Percentiles rank a stretch among this genome's conserved stretches.
Conservation (phyloP, 2,329 filamentous ascomycete species). For the Aspergillus chevalieri region DNA sequence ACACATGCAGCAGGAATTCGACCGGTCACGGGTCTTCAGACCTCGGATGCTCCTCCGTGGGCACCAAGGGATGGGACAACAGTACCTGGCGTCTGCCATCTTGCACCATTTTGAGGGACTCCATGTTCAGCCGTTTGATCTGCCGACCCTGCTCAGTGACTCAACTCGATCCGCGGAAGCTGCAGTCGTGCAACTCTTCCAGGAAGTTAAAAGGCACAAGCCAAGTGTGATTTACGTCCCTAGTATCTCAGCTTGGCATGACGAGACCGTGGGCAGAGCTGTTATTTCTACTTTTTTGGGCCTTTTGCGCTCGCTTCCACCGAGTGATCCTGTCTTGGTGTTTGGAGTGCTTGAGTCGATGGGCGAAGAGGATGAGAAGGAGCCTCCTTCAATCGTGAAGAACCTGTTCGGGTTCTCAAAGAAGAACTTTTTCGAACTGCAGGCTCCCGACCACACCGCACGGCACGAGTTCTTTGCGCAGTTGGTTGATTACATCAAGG, state of each 20-base stretch:
- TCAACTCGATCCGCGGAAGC: slow-evolving; percentile 74
- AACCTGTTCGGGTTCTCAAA: slow-evolving; percentile 82
- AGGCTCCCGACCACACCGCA: slow-evolving; percentile 54
- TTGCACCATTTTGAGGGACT: slow-evolving; percentile 88
- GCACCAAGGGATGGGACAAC: slow-evolving; percentile 84
- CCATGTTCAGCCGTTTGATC: slow-evolving; percentile 90
- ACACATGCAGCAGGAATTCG: slow-evolving; percentile 70
- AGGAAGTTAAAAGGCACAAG: slow-evolving; percentile 88
- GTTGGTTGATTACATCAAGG: slow-evolving; percentile 69
- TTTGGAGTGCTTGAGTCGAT: slow-evolving; percentile 75
- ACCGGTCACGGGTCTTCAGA: slow-evolving; percentile 78
- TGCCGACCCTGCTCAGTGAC: slow-evolving; percentile 80
- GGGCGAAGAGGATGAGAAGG: slow-evolving; percentile 54
- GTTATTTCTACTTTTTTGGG: slow-evolving; percentile 75
- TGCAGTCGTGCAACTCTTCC: slow-evolving; percentile 82
- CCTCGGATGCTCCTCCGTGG: slow-evolving; percentile 81
- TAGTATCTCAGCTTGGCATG: slow-evolving; percentile 76
- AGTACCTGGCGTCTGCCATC: slow-evolving; percentile 77
- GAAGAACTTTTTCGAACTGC: slow-evolving; percentile 67
- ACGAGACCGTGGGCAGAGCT: slow-evolving; percentile 57
- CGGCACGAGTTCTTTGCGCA: slow-evolving; percentile 75
- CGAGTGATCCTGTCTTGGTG: slow-evolving; percentile 82
- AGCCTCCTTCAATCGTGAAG: slow-evolving; percentile 50
- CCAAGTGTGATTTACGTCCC: slow-evolving; percentile 95
- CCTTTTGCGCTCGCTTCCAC: slow-evolving; percentile 73